These are phyloP conservation scores for Gastrolobium bilobum DNA, from an alignment of 306 rosid genomes.

Conservation along the genomic window DNA sequence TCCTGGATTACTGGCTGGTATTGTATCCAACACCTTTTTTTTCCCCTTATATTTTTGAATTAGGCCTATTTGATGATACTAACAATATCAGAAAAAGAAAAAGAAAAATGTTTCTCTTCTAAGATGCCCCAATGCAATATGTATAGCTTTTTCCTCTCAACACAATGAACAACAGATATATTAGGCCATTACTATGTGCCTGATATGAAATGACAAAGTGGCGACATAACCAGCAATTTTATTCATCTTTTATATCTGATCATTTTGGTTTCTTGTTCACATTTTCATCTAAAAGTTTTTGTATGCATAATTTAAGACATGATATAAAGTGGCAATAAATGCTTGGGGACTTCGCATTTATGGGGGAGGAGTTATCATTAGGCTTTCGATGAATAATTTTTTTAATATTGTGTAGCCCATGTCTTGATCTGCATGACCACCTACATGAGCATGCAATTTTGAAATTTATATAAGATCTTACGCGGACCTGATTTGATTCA, in stretches of 20 bases:
- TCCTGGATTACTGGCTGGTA: constrained; percentile 99
- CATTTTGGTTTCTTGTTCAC: constrained; percentile 2
- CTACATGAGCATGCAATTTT: not conserved
- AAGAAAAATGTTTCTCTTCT: not conserved
- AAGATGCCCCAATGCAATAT: not conserved
- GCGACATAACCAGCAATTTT: not conserved
- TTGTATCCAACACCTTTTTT: not conserved
- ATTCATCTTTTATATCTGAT: not conserved
- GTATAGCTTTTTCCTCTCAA: too few species aligned
- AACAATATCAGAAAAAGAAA: not conserved
- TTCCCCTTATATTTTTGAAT: not conserved
- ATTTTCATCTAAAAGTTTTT: not conserved
- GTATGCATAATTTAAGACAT: not conserved
- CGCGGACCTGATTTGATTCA: constrained; percentile 20
- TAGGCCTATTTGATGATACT: not conserved
- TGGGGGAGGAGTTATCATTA: not conserved
- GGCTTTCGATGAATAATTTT: not conserved
- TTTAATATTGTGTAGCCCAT: not conserved
- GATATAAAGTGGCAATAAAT: not conserved
- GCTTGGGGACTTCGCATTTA: not conserved
- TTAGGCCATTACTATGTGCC: too few species aligned
- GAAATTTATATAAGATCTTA: not conserved
- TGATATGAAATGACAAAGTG: too few species aligned
- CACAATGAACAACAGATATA: too few species aligned
- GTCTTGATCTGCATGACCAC: not conserved